Base-by-base conservation (phyloP, 1,139 yeast species). In the Debaryomycetaceae sp. region DNA sequence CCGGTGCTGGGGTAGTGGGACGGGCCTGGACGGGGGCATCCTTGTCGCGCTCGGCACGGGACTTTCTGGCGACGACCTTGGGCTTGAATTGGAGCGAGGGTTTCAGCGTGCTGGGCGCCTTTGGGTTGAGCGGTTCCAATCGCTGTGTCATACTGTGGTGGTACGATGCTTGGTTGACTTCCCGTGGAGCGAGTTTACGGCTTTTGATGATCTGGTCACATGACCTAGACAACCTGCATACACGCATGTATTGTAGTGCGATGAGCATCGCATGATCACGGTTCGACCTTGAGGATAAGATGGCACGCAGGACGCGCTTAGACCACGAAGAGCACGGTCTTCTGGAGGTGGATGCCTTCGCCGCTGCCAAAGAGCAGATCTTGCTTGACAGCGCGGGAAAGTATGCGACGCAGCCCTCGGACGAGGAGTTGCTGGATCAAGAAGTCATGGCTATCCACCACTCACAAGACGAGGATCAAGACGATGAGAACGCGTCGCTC, bases 31-130 rank as follows among this genome's bases (percentile, higher is more conserved):
- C 49, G 2, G 86, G 83, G 0, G 86, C 86, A 23, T 74, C 73
- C 26, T 78, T 75, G 18, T 75, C 92, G 48, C 95, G 62, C 44
- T 83, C 95, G 43, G 81, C 90, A 41, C 82, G 78, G 14, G 85
- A 59, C 47, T 83, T 73, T 52, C 96, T 63, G 2, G 82, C 83
- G 25, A 85, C 94, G 2, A 65, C 77, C 49, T 85, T 85, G 1
- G 95, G 95, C 46, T 77, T 72, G 53, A 85, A 85, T 51, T 78
- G 76, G 30, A 71, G 60, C 18, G 65, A 62, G 14, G 74, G 72
- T 42, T 69, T 74, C n/a, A 57, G 31, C 22, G 34, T 32, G 3
- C 43, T 25, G 3, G 45, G 37, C 11, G 57, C 44, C 37, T 56
- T 53, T 25, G 59, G 43, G 40, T 56, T 61, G 40, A 64, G 52